Evolutionary conservation across 1,139 yeast species (phyloP), one percentile per base, ranked within the genome.

Genomic region (Zygoascus sp.): DNA sequence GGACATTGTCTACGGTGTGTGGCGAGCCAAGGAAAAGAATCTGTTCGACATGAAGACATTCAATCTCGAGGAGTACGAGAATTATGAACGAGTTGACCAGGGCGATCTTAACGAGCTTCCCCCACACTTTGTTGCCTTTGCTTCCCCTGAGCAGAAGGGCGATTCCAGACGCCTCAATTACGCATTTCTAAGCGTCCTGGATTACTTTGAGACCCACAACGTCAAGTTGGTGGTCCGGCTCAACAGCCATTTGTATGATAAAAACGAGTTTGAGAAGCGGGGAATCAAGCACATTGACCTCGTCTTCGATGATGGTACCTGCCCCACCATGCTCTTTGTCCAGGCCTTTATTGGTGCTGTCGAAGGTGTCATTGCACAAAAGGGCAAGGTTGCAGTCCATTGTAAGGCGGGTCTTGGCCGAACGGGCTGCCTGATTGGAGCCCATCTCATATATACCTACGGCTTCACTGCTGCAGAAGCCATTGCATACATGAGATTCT

Each of bases 331-430:
- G 77, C 94, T 89, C 16, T 86, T 82, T 59, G 98, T 92, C 9
- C 87, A 86, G 57, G 84, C 86, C 58, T 92, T 92, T 61, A 79
- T 92, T 52, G 98, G 98, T 8, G 96, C 96, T 1, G 92, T 95
- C 1, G 97, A 90, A 62, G 85, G 95, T 44, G 80, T 88, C 19
- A 87, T 90, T 49, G 72, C 75, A 39, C 77, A 81, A 50, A 94
- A 95, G 10, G 97, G 97, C 13, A 89, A 89, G 62, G 83, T 92
- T 50, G 98, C 98, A 1, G 97, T 92, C 13, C 98, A 92, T 66
- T 92, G 98, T 73, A 92, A 94, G 64, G 98, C 98, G 5, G 98
- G 98, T 6, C 73, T 92, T 51, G 98, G 98, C 17, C 79, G 98
- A 70, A 92, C 98, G 0, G 98, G 98, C 16, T 92, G 98, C 67